phyloP scores from a whole-genome alignment of 257 asterid species.

The Rhazya stricta region DNA sequence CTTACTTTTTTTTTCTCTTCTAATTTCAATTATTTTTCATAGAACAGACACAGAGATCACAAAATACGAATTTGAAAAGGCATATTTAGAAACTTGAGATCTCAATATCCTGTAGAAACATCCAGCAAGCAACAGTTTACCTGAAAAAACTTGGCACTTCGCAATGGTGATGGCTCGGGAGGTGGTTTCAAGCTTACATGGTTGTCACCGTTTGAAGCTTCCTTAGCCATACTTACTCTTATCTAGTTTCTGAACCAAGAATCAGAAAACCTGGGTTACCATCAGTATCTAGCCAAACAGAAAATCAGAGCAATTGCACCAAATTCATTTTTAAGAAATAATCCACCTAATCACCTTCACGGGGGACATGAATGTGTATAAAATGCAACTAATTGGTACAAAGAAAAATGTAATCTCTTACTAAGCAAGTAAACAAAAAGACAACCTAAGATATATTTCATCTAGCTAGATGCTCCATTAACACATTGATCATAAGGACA shows the following conservation, averaged over 20 bases:
- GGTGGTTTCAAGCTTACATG: constrained; percentile 63
- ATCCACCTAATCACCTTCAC: background rate
- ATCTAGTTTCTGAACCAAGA: constrained; percentile 21
- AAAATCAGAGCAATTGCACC: constrained; percentile 9
- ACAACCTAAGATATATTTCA: background rate
- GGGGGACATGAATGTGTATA: background rate
- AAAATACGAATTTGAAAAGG: background rate
- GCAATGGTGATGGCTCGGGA: constrained; percentile 95
- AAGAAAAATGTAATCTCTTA: background rate
- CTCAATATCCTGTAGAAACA: background rate
- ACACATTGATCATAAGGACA: background rate
- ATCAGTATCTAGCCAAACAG: constrained; percentile 7
- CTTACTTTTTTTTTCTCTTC: background rate
- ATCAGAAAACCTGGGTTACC: background rate
- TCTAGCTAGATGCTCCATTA: background rate
- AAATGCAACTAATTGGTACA: background rate
- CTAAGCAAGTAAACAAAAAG: background rate
- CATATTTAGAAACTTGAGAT: background rate
- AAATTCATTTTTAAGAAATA: background rate
- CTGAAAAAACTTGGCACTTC: constrained; percentile 87
- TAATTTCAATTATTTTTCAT: background rate
- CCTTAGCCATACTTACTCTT: constrained; percentile 54
- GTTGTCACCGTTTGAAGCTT: constrained; percentile 56
- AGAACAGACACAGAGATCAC: background rate
- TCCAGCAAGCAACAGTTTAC: constrained; percentile 21